Conservation (phyloP, 2,329 filamentous ascomycete genomes). For the Magnaporthales sp. region DNA sequence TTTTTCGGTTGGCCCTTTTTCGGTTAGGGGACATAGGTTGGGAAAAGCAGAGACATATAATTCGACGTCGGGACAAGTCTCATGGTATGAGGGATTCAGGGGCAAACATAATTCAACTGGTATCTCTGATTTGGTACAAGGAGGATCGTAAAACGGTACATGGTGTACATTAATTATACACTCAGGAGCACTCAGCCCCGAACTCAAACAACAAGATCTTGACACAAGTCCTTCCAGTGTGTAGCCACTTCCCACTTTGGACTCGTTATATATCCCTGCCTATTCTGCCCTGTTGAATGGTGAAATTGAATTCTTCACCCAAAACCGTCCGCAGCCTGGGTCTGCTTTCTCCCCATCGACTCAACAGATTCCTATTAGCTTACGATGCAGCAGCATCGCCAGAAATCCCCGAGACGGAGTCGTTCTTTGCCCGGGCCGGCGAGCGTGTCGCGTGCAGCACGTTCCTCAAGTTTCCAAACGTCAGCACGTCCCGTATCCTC, state of each 20-base stretch:
- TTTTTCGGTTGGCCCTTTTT: background rate
- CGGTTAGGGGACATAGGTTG: background rate
- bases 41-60: background rate
- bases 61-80: background rate
- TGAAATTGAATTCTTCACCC: too few species aligned
- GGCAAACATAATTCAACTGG: background rate
- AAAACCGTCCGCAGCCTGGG: too few species aligned
- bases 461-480: constrained; percentile 77
- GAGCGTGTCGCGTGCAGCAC: constrained; percentile 42
- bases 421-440: background rate
- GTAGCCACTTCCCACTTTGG: background rate
- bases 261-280: background rate
- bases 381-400: too few species aligned
- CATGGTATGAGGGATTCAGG: background rate
- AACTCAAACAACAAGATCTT: background rate
- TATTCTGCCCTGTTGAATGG: too few species aligned
- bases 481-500: constrained; percentile 77
- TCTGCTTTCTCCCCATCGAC: too few species aligned
- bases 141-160: background rate
- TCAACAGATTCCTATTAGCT: background rate
- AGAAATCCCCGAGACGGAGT: background rate
- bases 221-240: background rate
- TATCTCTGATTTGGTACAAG: background rate
- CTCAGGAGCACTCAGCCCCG: background rate
- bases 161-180: background rate